Conservation (phyloP, 208 protist genomes). For the Acanthamoeba royreba region DNA sequence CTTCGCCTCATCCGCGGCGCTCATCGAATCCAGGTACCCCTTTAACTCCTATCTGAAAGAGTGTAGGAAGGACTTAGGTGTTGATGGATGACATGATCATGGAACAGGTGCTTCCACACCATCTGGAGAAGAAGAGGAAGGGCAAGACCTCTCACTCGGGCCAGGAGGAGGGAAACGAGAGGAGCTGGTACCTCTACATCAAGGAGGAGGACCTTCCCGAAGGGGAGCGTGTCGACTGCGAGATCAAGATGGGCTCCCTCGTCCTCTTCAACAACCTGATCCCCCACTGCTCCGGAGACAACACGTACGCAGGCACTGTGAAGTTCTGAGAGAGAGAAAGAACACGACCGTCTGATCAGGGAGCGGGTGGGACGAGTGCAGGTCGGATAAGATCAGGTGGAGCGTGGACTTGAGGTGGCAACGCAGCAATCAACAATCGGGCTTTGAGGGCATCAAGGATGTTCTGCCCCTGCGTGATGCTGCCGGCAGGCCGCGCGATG, state of each 20-base stretch:
- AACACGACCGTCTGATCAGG: no score
- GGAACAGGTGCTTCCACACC: background rate
- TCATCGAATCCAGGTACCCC: background rate
- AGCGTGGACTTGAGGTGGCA: constrained; percentile 9
- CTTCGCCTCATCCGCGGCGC: background rate
- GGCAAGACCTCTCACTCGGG: background rate
- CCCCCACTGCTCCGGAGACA: background rate
- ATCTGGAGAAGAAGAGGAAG: background rate
- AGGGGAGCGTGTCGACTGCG: background rate
- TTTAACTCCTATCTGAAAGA: no score
- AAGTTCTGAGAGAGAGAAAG: no score
- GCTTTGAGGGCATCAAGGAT: background rate
- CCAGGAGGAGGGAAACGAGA: background rate
- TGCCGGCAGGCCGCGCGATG: background rate
- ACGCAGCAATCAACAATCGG: background rate
- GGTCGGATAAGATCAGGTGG: background rate
- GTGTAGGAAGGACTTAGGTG: no score
- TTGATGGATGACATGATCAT: background rate
- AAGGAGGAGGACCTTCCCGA: background rate
- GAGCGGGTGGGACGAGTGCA: no score
- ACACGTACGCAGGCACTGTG: background rate
- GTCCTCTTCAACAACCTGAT: background rate
- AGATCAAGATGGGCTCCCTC: background rate
- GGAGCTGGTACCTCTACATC: background rate
- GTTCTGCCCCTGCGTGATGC: background rate